Conservation (phyloP, 371 early-diverging fungal genomes). For the Synchytrium microbalum region DNA sequence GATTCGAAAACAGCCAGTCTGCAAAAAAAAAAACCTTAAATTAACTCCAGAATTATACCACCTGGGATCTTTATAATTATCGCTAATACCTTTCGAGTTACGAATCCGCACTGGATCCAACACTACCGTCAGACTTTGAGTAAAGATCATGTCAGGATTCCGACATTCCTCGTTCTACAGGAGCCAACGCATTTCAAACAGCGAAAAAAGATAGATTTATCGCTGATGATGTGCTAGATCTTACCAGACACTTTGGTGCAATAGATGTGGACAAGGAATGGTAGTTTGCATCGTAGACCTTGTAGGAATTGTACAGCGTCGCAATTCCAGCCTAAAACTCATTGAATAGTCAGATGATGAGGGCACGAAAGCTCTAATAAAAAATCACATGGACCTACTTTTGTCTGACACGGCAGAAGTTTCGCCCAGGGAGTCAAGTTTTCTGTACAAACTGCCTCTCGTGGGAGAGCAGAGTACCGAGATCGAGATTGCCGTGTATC, state of each 20-base stretch:
- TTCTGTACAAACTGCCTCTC: constrained; percentile 93
- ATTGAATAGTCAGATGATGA: constrained; percentile 2
- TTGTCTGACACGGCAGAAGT: constrained; percentile 84
- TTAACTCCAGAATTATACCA: too few relatives aligned
- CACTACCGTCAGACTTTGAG: constrained; percentile 62
- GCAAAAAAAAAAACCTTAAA: neutral
- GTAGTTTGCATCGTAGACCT: constrained; percentile 78
- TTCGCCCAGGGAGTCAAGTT: constrained; percentile 96
- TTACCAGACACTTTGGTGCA: neutral
- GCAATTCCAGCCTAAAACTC: constrained; percentile 73
- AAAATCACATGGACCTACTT: constrained; percentile 31
- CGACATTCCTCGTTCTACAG: constrained; percentile 10
- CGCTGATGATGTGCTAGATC: too few relatives aligned
- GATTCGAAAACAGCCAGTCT: constrained; percentile 64
- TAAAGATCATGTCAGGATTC: constrained; percentile 31
- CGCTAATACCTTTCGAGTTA: neutral
- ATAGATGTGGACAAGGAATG: constrained; percentile 70
- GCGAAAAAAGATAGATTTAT: too few relatives aligned
- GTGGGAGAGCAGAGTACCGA: constrained; percentile 73
- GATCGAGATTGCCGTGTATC: constrained; percentile 22
- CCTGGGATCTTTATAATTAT: too few relatives aligned
- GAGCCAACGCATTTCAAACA: too few relatives aligned
- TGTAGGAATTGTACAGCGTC: constrained; percentile 75
- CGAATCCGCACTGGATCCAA: constrained; percentile 59
- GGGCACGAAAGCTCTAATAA: neutral